Percentiles rank a stretch among this genome's conserved stretches.
phyloP scores from a whole-genome alignment of 1,284 basidiomycete species.

The Cerrena zonata region DNA sequence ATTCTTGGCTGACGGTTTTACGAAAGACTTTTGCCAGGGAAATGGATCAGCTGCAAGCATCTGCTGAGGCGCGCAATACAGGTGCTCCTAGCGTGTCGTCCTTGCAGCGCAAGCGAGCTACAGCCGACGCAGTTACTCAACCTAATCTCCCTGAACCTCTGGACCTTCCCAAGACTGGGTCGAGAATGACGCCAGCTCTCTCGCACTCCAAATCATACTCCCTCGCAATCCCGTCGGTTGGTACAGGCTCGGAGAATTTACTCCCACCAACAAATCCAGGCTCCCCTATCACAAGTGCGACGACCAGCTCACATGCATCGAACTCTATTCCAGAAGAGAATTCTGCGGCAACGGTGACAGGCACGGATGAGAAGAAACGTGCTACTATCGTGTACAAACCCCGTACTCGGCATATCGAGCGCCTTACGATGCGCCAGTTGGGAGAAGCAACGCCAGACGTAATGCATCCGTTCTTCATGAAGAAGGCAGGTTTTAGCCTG shows the following conservation, averaged over 20 bases:
- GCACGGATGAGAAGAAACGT: conserved; percentile 21
- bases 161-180: background rate
- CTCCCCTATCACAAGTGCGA: background rate
- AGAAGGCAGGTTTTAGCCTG: conserved; percentile 74
- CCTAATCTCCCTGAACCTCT: background rate
- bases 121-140: background rate
- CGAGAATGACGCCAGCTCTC: background rate
- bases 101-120: conserved; percentile 1
- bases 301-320: conserved; percentile 2
- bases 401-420: conserved; percentile 57
- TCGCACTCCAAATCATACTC: background rate
- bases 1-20: conserved; percentile 72
- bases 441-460: conserved; percentile 85
- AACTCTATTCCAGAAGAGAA: background rate
- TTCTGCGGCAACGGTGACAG: conserved; percentile 8
- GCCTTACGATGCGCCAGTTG: conserved; percentile 74
- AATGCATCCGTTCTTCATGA: conserved; percentile 82
- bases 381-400: conserved; percentile 44
- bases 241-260: background rate
- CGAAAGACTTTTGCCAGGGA: conserved; percentile 69
- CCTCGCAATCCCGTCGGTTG: background rate
- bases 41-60: conserved; percentile 63
- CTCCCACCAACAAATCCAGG: background rate
- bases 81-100: background rate
- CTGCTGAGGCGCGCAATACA: conserved; percentile 37